A percentile compares a stretch with the other conserved stretches of the same genome.
phyloP scores from a whole-genome alignment of 2,329 filamentous ascomycete genomes.

The Gaeumannomyces tritici region DNA sequence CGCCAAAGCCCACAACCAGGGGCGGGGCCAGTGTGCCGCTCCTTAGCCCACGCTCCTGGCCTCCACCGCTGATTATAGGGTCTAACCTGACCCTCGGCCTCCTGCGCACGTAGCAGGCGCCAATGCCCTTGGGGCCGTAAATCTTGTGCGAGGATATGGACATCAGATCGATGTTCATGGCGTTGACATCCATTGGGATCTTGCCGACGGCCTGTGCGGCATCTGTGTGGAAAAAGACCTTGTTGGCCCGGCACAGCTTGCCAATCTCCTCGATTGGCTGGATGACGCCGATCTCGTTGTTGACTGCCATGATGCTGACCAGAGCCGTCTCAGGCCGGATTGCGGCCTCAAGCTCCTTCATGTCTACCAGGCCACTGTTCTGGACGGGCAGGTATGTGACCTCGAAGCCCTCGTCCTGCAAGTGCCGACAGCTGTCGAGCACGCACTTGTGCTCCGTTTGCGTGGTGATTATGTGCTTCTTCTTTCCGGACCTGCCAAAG shows the following conservation, averaged over 20 bases:
- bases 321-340: constrained; percentile 85
- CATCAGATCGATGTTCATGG: constrained; percentile 97
- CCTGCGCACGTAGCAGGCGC: constrained; percentile 90
- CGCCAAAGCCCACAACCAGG: constrained; percentile 84
- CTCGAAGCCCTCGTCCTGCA: constrained; percentile 94
- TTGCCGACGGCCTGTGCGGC: constrained; percentile 97
- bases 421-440: constrained; percentile 88
- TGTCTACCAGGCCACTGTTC: constrained; percentile 72
- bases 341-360: constrained; percentile 77
- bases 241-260: constrained; percentile 79
- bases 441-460: constrained; percentile 99
- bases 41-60: constrained; percentile 88
- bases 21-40: constrained; percentile 90
- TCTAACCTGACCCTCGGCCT: constrained; percentile 89
- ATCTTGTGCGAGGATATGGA: constrained; percentile 98
- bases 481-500: constrained; percentile 87
- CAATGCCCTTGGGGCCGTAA: constrained; percentile 94
- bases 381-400: constrained; percentile 94
- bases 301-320: constrained; percentile 97
- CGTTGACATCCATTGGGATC: constrained; percentile 92
- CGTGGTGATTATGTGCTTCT: constrained; percentile 95
- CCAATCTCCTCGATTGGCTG: constrained; percentile 93
- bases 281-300: constrained; percentile 99
- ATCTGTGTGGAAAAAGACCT: constrained; percentile 97
- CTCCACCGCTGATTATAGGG: constrained; percentile 91